Base-by-base conservation (phyloP, 495 filamentous ascomycete genomes). In the Hypoxylon trugodes region DNA sequence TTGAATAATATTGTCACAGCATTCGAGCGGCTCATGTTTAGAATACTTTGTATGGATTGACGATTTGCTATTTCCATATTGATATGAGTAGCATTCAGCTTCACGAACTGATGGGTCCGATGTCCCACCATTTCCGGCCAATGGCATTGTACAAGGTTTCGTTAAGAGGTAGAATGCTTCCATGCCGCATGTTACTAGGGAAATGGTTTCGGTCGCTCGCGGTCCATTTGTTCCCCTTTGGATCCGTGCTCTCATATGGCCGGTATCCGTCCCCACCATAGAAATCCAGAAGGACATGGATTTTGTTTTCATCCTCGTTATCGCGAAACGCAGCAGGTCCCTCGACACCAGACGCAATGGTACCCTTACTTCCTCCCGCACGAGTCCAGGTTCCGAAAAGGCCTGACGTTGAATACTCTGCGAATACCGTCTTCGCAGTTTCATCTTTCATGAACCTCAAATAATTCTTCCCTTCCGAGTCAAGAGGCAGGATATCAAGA, bases 361-460 rank as follows among this genome's bases (percentile, higher is more conserved):
- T 73, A 0, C 78, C 77, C 1, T 9, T 49, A 3, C 62, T 62
- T 0, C 81, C 80, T 1, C 77, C 81, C 1, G 77, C 74, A 0
- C 81, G 65, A 0, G 78, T 81, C 81, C 81, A 83, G n/a, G 69
- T 78, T 0, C 81, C 81, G 54, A 83, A 83, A 1, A 84, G 69
- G 1, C 81, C 81, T 0, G 63, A 76, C 0, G 75, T 67, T 5
- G 76, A 78, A 15, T 74, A 73, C 51, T 84, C 80, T 38, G 73
- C 69, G 60, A 82, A 84, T 22, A 83, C 81, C 3, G 75, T 81
- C 52, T 81, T 83, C 5, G 69, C 70, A 1, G 78, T 72, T 55
- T 84, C 81, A 69, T 84, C 79, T 50, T 83, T 84, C 75, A 83
- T 78, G 61, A 83, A 84, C 10, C 81, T 73, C 18, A 81, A 60